Conservation (phyloP, 129 eudicot genomes). For the Heracleum sosnowskyi region DNA sequence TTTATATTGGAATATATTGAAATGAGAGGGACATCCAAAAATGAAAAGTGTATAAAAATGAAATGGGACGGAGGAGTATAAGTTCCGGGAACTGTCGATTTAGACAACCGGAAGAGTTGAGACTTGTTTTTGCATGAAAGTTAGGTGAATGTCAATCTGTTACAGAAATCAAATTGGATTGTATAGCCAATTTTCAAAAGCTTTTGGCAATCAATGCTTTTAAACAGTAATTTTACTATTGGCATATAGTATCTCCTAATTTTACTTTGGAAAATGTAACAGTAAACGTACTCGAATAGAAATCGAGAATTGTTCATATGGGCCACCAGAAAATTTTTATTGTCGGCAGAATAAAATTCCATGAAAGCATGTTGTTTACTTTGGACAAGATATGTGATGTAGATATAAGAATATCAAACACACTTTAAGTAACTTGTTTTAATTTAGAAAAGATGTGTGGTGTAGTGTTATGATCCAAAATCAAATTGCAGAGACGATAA, state of each 20-base stretch:
- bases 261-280: not conserved
- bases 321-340: not conserved
- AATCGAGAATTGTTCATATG: not conserved
- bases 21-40: too few species aligned
- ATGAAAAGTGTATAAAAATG: too few species aligned
- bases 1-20: too few species aligned
- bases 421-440: too few species aligned
- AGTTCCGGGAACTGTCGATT: not conserved
- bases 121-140: not conserved
- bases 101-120: not conserved
- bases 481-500: too few species aligned
- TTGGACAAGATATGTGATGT: constrained; percentile 4
- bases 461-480: too few species aligned
- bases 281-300: not conserved
- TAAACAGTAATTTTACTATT: not conserved
- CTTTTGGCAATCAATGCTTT: not conserved
- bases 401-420: too few species aligned
- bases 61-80: too few species aligned
- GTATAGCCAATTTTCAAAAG: not conserved
- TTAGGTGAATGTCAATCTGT: not conserved
- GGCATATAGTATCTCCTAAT: not conserved
- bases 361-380: not conserved
- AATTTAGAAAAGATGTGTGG: too few species aligned
- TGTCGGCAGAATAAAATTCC: not conserved
- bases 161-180: not conserved